These are phyloP conservation scores for Solanum okadae DNA, from an alignment of 257 asterid species.

Conservation along the genomic window DNA sequence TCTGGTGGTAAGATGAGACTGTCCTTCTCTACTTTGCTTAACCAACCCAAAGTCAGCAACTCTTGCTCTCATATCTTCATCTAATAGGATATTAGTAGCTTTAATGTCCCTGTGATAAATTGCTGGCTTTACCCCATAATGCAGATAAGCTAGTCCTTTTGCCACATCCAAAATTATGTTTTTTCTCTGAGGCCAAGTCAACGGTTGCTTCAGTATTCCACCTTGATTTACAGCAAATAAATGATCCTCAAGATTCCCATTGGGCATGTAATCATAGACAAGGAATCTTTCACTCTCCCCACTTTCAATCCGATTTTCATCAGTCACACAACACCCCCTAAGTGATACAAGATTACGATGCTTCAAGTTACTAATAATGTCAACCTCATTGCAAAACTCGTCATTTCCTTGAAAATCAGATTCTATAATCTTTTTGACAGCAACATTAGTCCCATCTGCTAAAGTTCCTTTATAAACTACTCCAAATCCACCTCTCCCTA, in stretches of 20 bases:
- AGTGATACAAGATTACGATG: constrained; percentile 86
- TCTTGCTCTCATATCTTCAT: constrained; percentile 73
- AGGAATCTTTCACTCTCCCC: constrained; percentile 59
- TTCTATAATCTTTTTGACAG: constrained; percentile 66
- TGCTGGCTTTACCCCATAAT: constrained; percentile 77
- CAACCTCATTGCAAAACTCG: constrained; percentile 89
- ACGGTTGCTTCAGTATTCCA: constrained; percentile 10
- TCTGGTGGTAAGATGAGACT: constrained; percentile 80
- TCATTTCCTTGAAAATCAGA: constrained; percentile 66
- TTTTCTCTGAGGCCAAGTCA: constrained; percentile 81
- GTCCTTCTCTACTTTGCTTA: constrained; percentile 61
- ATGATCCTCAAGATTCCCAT: constrained; percentile 80
- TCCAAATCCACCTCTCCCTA: constrained; percentile 90
- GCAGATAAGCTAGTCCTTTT: constrained; percentile 61
- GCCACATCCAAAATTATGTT: constrained; percentile 81
- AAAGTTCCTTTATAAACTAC: constrained; percentile 65
- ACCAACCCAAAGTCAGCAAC: constrained; percentile 93
- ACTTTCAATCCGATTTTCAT: constrained; percentile 14
- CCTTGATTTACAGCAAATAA: constrained; percentile 25
- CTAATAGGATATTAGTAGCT: constrained; percentile 78
- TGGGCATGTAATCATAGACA: constrained; percentile 80
- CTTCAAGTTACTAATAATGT: constrained; percentile 80
- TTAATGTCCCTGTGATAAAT: constrained; percentile 81
- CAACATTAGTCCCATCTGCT: constrained; percentile 62
- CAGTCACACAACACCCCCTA: constrained; percentile 78